These are phyloP conservation scores for Alliaria petiolata DNA, from an alignment of 345 rosid genomes.

Conservation along the genomic window DNA sequence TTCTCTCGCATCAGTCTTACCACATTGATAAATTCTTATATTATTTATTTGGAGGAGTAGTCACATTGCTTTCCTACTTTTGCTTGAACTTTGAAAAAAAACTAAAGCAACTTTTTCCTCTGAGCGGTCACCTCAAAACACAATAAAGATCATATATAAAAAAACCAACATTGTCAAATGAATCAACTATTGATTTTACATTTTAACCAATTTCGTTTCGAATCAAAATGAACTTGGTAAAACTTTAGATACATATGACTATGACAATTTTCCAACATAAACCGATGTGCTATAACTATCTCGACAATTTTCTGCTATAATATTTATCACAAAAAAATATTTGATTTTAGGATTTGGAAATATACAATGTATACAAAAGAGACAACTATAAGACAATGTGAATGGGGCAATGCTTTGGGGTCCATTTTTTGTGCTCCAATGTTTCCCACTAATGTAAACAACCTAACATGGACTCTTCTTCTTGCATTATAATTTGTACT, in stretches of 20 bases:
- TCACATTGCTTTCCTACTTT: conserved; percentile 29
- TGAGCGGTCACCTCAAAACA: conserved; percentile 27
- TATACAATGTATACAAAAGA: conserved; percentile 20
- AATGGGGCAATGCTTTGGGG: conserved; percentile 30
- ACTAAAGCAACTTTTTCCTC: neutral
- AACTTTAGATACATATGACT: neutral
- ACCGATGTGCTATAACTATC: neutral
- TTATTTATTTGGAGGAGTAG: neutral
- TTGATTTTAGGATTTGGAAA: neutral
- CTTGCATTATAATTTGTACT: conserved; percentile 23
- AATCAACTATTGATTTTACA: conserved; percentile 11
- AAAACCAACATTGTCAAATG: conserved; percentile 3
- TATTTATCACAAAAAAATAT: neutral
- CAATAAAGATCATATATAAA: conserved; percentile 21
- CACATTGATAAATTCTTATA: conserved; percentile 7
- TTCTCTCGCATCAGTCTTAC: conserved; percentile 24
- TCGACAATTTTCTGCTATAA: neutral
- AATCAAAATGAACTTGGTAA: neutral
- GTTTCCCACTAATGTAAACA: conserved; percentile 42
- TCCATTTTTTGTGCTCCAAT: conserved; percentile 34
- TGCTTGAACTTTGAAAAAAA: conserved; percentile 17
- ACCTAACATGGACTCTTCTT: conserved; percentile 33
- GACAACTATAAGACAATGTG: conserved; percentile 36
- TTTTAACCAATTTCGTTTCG: neutral
- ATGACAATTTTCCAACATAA: neutral